A percentile compares a stretch with the other conserved stretches of the same genome.
Evolutionary conservation across 768 basidiomycete species (phyloP).

Genomic region (Tulasnella sp.): DNA sequence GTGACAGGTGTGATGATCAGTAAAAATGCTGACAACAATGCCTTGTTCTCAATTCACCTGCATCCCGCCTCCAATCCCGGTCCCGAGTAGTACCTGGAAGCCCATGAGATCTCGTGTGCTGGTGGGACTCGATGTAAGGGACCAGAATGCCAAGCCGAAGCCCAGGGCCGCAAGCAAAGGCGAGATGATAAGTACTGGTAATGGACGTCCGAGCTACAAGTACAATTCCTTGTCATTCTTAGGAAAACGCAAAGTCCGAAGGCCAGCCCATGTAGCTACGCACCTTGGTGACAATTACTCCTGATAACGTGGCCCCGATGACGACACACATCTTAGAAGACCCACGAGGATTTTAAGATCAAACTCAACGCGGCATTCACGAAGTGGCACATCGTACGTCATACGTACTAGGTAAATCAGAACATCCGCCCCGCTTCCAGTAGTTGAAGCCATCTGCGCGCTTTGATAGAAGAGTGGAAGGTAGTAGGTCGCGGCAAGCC

Average conservation of each 20-base stretch:
- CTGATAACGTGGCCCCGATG: slow-evolving; percentile 25
- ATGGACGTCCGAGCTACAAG: slow-evolving; percentile 26
- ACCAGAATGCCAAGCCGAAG: slow-evolving; percentile 25
- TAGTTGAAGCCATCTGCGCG: slow-evolving; percentile 22
- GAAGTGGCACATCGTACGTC: slow-evolving; percentile 27
- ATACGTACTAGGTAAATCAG: slow-evolving; percentile 26
- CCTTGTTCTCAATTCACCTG: no score
- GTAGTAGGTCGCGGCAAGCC: slow-evolving; percentile 12
- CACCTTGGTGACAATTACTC: slow-evolving; percentile 22
- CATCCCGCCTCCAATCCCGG: no score
- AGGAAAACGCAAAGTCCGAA: no score
- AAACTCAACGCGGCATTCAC: no score
- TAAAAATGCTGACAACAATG: no score
- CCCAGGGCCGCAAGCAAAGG: slow-evolving; percentile 26
- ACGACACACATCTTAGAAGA: slow-evolving; percentile 24
- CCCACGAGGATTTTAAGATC: slow-evolving; percentile 29
- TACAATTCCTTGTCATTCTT: no score
- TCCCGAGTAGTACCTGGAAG: no score
- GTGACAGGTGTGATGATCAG: no score
- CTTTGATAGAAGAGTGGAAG: slow-evolving; percentile 20
- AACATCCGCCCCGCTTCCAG: slow-evolving; percentile 28
- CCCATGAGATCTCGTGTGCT: background rate
- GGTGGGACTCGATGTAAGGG: no score
- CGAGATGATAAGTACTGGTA: slow-evolving; percentile 22
- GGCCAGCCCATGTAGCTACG: background rate